Evolutionary conservation across 495 filamentous ascomycete species (phyloP).

Genomic region (Xylaria palmicola): DNA sequence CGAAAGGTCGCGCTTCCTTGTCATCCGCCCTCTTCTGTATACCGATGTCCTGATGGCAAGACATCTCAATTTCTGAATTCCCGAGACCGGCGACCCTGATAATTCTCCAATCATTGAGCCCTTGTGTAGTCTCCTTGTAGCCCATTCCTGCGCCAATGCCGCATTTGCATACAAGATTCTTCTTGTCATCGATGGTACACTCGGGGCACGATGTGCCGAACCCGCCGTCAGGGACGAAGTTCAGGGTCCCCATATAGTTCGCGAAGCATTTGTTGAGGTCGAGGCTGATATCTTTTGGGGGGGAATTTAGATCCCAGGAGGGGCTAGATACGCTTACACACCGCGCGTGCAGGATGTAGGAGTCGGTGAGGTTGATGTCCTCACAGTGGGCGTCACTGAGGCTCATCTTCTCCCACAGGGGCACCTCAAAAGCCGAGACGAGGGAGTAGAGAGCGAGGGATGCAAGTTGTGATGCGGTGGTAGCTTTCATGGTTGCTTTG

Average conservation of each 20-base stretch:
- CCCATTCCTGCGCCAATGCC: not conserved
- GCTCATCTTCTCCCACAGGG: not conserved
- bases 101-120: not conserved
- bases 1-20: not conserved
- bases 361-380: not conserved
- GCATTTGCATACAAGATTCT: not conserved
- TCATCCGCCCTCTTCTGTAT: not conserved
- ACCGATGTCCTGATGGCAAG: not conserved
- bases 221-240: not conserved
- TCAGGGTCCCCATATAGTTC: not conserved
- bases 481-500: not conserved
- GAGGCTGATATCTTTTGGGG: no score
- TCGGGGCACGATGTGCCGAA: not conserved
- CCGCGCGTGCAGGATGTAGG: not conserved
- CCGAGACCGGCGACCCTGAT: not conserved
- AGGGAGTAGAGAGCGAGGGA: not conserved
- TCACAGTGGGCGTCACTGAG: not conserved
- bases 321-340: not conserved
- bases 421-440: not conserved
- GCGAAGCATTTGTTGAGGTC: not conserved
- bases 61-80: not conserved
- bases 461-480: not conserved
- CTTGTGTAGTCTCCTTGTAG: not conserved
- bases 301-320: not conserved
- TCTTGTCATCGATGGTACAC: not conserved